phyloP scores from a whole-genome alignment of 2,329 filamentous ascomycete genomes.

The Neonectria coccinea region DNA sequence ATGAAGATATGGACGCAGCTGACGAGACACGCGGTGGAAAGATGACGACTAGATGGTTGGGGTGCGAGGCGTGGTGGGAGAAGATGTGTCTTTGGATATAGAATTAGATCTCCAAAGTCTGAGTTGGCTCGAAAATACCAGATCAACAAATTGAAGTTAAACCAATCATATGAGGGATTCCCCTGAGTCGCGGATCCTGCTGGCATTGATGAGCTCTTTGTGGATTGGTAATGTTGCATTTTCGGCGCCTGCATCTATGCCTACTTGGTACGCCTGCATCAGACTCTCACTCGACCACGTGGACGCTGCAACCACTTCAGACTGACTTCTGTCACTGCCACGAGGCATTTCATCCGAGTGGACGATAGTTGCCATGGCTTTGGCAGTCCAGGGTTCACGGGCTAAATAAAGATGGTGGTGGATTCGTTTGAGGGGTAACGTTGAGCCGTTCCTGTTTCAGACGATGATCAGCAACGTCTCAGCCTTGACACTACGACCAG shows the following conservation, averaged over 20 bases:
- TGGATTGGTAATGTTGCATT: not conserved
- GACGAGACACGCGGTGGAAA: constrained; percentile 41
- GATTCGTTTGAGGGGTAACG: constrained; percentile 14
- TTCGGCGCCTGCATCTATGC: not conserved
- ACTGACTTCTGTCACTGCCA: not conserved
- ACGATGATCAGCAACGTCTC: constrained; percentile 36
- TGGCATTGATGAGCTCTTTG: not conserved
- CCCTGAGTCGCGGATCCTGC: not conserved
- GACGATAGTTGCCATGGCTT: not conserved
- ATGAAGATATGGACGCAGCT: constrained; percentile 44
- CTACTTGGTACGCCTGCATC: not conserved
- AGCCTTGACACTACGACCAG: constrained; percentile 30
- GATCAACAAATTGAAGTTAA: constrained; percentile 40
- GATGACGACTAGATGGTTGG: constrained; percentile 32
- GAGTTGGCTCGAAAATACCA: constrained; percentile 34
- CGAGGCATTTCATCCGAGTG: not conserved
- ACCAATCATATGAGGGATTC: constrained; percentile 1
- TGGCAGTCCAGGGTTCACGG: not conserved
- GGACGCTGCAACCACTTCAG: constrained; percentile 13
- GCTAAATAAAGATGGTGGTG: not conserved
- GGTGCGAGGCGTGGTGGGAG: constrained; percentile 37
- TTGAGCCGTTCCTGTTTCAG: constrained; percentile 43
- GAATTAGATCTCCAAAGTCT: constrained; percentile 44
- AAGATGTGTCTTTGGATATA: constrained; percentile 39
- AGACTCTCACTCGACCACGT: not conserved